A percentile compares a stretch with the other conserved stretches of the same genome.
Evolutionary conservation across 352 stramenopile species (phyloP).

Genomic region (Phytopythium kandeliae): DNA sequence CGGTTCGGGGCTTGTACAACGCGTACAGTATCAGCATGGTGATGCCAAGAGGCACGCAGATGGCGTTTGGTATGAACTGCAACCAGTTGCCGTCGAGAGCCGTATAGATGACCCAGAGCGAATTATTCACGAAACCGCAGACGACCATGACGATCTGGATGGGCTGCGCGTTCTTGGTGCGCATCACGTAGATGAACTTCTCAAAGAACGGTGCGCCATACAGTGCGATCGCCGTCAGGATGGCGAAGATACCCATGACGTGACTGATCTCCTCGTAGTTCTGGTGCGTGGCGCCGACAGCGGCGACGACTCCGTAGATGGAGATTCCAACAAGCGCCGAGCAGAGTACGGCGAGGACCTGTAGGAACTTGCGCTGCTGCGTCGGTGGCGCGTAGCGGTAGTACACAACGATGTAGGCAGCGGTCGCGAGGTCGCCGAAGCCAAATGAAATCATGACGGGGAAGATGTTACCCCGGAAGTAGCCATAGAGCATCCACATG

Average conservation of each 20-base stretch:
- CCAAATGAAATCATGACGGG: constrained; percentile 25
- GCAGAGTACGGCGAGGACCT: constrained; percentile 13
- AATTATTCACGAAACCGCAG: constrained; percentile 26
- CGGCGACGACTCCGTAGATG: constrained; percentile 29
- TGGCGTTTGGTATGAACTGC: constrained; percentile 18
- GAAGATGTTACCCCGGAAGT: constrained; percentile 26
- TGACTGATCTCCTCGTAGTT: constrained; percentile 17
- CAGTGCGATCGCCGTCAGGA: constrained; percentile 22
- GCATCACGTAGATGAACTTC: constrained; percentile 35
- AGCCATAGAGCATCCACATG: constrained; percentile 39
- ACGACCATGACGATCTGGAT: constrained; percentile 46
- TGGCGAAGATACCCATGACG: constrained; percentile 20
- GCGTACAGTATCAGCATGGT: constrained; percentile 17
- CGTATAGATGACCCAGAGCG: constrained; percentile 42
- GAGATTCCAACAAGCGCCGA: constrained; percentile 18
- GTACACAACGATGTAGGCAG: constrained; percentile 47
- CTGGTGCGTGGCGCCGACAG: constrained; percentile 22
- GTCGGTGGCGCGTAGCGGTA: constrained; percentile 30
- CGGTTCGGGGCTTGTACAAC: constrained; percentile 11
- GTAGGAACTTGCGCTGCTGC: constrained; percentile 20
- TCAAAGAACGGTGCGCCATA: constrained; percentile 48
- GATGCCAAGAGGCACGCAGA: constrained; percentile 13
- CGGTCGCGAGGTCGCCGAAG: constrained; percentile 25
- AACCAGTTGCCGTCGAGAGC: constrained; percentile 18
- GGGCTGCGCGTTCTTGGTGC: constrained; percentile 22